Conservation (phyloP, 1,284 basidiomycete genomes). For the Irpex sp. region DNA sequence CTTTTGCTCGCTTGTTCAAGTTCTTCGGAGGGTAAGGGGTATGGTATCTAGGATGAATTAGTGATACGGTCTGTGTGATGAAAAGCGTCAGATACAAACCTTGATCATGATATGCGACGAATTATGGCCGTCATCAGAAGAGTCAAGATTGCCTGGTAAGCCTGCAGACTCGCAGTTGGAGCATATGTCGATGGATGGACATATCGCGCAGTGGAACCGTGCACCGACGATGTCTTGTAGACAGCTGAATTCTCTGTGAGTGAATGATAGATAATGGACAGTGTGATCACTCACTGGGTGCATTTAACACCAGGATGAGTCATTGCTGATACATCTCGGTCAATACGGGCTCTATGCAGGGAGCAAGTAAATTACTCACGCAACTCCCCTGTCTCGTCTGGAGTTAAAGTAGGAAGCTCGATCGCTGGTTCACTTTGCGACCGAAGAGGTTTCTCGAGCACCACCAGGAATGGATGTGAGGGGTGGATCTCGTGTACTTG, state of each 20-base stretch:
- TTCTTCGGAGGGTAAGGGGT: slow-evolving; percentile 70
- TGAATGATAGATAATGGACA: not conserved
- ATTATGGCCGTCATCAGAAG: slow-evolving; percentile 69
- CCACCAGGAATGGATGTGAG: slow-evolving; percentile 76
- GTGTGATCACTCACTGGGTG: slow-evolving; percentile 59
- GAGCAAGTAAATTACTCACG: slow-evolving; percentile 44
- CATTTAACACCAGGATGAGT: slow-evolving; percentile 71
- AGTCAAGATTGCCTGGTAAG: slow-evolving; percentile 75
- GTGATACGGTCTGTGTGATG: not conserved
- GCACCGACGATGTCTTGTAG: slow-evolving; percentile 86
- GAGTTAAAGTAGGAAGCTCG: slow-evolving; percentile 14
- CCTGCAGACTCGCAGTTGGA: slow-evolving; percentile 86
- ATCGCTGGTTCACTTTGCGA: slow-evolving; percentile 40
- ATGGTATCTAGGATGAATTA: slow-evolving; percentile 61
- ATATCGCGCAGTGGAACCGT: slow-evolving; percentile 89
- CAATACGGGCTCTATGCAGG: not conserved
- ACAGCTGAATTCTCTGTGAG: slow-evolving; percentile 50
- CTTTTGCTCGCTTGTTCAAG: slow-evolving; percentile 59
- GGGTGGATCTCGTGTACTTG: slow-evolving; percentile 90
- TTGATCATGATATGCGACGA: slow-evolving; percentile 92
- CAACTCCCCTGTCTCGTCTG: slow-evolving; percentile 51
- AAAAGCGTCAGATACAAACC: slow-evolving; percentile 36
- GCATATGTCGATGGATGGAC: slow-evolving; percentile 79
- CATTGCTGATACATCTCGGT: slow-evolving; percentile 10
- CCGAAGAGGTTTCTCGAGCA: slow-evolving; percentile 33